phyloP scores from a whole-genome alignment of 371 early-diverging fungal species.

The Cladochytrium tenue region DNA sequence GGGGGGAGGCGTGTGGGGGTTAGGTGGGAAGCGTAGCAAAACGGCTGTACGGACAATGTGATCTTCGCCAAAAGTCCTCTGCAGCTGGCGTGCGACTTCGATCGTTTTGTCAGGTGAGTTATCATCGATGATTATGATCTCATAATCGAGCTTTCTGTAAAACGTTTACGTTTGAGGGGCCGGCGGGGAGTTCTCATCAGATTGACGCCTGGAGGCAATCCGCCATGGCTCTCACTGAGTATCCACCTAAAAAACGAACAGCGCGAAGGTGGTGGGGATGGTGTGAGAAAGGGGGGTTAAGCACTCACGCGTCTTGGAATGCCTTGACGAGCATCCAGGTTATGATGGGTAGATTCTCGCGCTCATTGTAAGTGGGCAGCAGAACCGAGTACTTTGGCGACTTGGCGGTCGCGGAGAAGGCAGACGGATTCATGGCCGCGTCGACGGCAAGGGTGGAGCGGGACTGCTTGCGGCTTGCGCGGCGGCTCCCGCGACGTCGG shows the following conservation, averaged over 20 bases:
- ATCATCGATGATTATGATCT: slow-evolving; percentile 98
- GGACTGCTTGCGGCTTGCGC: too few species aligned
- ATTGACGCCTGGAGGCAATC: too few species aligned
- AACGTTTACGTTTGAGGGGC: too few species aligned
- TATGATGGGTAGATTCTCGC: slow-evolving; percentile 94
- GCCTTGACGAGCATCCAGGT: slow-evolving; percentile 86
- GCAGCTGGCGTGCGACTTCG: slow-evolving; percentile 87
- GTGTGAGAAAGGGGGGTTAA: background rate
- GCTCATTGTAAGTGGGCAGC: slow-evolving; percentile 98
- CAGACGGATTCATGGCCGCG: too few species aligned
- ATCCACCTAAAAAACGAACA: too few species aligned
- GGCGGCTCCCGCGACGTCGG: too few species aligned
- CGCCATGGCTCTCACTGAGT: too few species aligned
- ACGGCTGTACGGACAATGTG: slow-evolving; percentile 80
- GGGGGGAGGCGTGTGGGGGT: too few species aligned
- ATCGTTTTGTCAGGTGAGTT: slow-evolving; percentile 98
- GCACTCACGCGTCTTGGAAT: slow-evolving; percentile 73
- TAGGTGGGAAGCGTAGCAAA: too few species aligned
- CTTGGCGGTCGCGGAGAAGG: background rate
- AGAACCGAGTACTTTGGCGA: slow-evolving; percentile 78
- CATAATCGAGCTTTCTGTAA: slow-evolving; percentile 75
- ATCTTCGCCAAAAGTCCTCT: slow-evolving; percentile 82
- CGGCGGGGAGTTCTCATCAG: too few species aligned
- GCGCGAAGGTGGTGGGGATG: background rate
- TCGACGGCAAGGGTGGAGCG: too few species aligned